phyloP scores from a whole-genome alignment of 1,284 basidiomycete genomes.

The Cryptococcus sp. region DNA sequence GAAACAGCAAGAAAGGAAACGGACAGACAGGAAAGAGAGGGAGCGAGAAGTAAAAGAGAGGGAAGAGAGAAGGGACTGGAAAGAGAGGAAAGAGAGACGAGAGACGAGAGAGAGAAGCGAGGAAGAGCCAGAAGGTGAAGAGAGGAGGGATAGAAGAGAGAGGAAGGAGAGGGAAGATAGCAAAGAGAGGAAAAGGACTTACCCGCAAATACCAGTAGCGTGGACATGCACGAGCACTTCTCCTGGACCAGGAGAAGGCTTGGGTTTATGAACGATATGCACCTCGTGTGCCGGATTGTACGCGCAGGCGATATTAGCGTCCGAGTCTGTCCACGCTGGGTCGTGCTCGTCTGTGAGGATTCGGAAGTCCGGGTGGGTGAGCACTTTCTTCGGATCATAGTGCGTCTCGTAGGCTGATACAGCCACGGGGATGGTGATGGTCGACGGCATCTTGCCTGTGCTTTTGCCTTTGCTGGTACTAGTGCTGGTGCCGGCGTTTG shows the following conservation, averaged over 20 bases:
- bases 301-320: constrained; percentile 50
- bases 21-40: not conserved
- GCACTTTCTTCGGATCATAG: constrained; percentile 46
- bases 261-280: constrained; percentile 53
- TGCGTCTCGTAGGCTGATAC: constrained; percentile 29
- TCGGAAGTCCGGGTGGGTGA: constrained; percentile 46
- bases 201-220: constrained; percentile 57
- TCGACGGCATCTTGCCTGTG: constrained; percentile 3
- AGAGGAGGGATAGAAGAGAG: not conserved
- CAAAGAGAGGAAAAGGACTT: constrained; percentile 18
- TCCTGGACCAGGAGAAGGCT: constrained; percentile 44
- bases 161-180: not conserved
- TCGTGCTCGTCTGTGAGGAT: constrained; percentile 32
- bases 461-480: not conserved
- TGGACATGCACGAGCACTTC: constrained; percentile 55
- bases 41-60: not conserved
- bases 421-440: constrained; percentile 2
- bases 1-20: not conserved
- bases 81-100: not conserved
- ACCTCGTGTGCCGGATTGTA: constrained; percentile 54
- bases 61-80: not conserved
- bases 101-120: no score
- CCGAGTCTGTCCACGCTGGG: constrained; percentile 25
- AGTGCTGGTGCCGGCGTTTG: no score
- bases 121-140: not conserved